A percentile compares a stretch with the other conserved stretches of the same genome.
Evolutionary conservation across 139 green algal genomes (phyloP).

Genomic region (Spirogloea muscicola): DNA sequence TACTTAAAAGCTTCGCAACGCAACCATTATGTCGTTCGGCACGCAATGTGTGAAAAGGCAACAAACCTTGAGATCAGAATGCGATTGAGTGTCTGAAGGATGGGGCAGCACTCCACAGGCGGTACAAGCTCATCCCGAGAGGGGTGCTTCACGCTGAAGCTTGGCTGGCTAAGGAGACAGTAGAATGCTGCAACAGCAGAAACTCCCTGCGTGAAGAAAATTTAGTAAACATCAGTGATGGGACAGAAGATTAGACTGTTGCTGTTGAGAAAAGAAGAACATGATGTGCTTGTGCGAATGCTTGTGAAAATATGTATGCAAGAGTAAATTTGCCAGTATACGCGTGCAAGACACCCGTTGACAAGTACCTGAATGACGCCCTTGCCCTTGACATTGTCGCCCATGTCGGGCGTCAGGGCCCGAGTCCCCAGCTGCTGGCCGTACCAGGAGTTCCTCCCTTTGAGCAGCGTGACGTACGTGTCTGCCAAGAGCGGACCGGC

Average conservation of each 20-base stretch:
- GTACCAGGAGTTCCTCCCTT: conserved; percentile 42
- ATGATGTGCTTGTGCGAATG: neutral
- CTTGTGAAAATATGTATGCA: no score
- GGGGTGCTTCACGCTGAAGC: conserved; percentile 10
- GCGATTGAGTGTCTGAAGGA: conserved; percentile 34
- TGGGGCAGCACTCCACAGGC: conserved; percentile 41
- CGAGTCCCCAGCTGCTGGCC: conserved; percentile 30
- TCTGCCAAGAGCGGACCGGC: conserved; percentile 44
- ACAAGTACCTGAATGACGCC: conserved; percentile 41
- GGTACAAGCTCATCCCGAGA: conserved; percentile 4
- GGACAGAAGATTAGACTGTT: neutral
- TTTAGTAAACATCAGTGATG: no score
- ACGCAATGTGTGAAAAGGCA: neutral
- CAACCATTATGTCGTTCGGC: neutral
- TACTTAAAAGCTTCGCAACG: no score
- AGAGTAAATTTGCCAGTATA: no score
- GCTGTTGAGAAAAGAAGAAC: neutral
- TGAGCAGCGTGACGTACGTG: conserved; percentile 51
- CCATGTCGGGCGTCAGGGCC: conserved; percentile 19
- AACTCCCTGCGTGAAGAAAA: conserved; percentile 39
- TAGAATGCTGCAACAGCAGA: conserved; percentile 48
- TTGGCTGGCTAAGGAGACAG: conserved; percentile 9
- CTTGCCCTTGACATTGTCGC: conserved; percentile 43
- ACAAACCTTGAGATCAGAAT: conserved; percentile 39
- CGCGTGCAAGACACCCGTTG: no score